A percentile compares a stretch with the other conserved stretches of the same genome.
phyloP scores from a whole-genome alignment of 139 green algal genomes.

The Chlorella ohadii region DNA sequence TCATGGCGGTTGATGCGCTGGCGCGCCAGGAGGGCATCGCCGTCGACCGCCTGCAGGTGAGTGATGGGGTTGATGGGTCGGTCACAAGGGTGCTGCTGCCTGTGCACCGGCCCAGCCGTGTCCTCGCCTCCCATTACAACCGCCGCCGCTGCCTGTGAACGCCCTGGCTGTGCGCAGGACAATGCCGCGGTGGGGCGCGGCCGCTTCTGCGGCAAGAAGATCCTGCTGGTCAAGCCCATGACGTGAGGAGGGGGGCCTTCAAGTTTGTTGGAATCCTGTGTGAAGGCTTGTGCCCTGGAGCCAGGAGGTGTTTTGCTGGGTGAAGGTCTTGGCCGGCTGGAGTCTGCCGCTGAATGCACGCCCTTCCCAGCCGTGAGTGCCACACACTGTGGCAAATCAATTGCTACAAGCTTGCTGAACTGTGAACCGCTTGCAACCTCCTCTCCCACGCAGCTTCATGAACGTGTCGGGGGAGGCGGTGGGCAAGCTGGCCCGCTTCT shows the following conservation, averaged over 20 bases:
- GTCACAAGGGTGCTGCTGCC: not conserved
- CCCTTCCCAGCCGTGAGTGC: too few species aligned
- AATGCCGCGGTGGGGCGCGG: conserved; percentile 72
- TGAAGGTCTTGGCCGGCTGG: too few species aligned
- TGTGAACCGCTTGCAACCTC: too few species aligned
- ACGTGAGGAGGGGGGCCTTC: conserved; percentile 47
- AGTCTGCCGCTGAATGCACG: too few species aligned
- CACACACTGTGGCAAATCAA: too few species aligned
- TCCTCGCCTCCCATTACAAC: too few species aligned
- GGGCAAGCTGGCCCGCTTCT: conserved; percentile 72
- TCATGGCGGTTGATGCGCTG: conserved; percentile 85
- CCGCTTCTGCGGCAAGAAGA: conserved; percentile 49
- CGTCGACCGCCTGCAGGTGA: conserved; percentile 53
- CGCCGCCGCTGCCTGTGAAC: too few species aligned
- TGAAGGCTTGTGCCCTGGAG: too few species aligned
- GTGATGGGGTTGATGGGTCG: too few species aligned
- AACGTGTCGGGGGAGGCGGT: conserved; percentile 89
- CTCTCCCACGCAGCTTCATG: conserved; percentile 73
- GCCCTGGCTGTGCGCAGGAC: conserved; percentile 40
- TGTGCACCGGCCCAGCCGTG: too few species aligned
- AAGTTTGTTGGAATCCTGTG: not conserved
- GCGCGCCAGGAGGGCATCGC: conserved; percentile 62
- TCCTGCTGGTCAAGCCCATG: conserved; percentile 88
- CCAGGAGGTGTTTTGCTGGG: too few species aligned
- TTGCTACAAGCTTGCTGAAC: too few species aligned